Evolutionary conservation across 192 early-diverging fungal species (phyloP), one percentile per base, ranked within the genome.

Genomic region (Spinellus fusiger): DNA sequence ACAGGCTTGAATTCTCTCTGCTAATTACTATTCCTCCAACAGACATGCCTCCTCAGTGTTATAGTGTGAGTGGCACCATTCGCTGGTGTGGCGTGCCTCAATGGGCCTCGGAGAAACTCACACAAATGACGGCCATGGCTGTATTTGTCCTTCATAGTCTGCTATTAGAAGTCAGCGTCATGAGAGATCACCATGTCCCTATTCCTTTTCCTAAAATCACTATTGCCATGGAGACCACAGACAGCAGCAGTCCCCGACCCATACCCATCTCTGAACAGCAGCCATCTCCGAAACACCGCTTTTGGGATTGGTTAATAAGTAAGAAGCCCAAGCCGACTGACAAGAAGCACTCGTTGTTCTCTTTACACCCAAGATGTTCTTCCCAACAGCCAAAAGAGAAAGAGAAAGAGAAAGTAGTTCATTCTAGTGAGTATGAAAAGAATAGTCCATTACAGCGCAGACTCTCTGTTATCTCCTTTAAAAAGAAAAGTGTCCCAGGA

Each of bases 401-500:
- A 12, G 15, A 12, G 3, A 44, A 18, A 44, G 40, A 44, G 40
- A 44, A 12, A 44, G 15, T 44, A 18, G 4, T 18, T 12, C 10
- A 44, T 44, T 18, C 40, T 44, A n/a, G 40, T 44, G n/a, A n/a
- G n/a, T n/a, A n/a, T n/a, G n/a, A n/a, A n/a, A n/a, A n/a, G n/a
- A n/a, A n/a, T n/a, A n/a, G n/a, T n/a, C n/a, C n/a, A n/a, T n/a
- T n/a, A n/a, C n/a, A 12, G 4, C 4, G 40, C 3, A 18, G 40
- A 44, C 10, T 44, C 15, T 44, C 40, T 18, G 13, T 44, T 12
- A 44, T n/a, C 15, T 44, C 40, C 18, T 44, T 44, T 18, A 44
- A 10, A 12, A 44, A 10, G 10, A 44, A 44, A n/a, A 44, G 40
- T 12, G 10, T 18, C 13, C 10, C 40, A 6, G 76, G 86, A 49